Conservation (phyloP, 2,329 filamentous ascomycete genomes). For the Botryotinia convoluta region DNA sequence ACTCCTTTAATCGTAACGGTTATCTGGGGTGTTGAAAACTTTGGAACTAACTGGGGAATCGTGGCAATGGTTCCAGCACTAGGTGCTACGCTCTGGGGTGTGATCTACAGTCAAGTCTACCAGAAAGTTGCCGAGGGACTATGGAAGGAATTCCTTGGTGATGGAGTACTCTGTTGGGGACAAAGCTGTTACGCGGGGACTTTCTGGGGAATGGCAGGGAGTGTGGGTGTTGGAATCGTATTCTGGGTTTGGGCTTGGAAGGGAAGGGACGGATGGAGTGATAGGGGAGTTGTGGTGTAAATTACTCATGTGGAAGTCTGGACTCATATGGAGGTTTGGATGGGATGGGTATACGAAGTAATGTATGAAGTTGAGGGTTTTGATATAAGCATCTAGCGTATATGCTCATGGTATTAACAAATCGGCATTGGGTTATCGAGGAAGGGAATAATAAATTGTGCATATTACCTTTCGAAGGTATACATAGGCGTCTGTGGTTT, state of each 20-base stretch:
- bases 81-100: conserved; percentile 85
- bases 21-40: conserved; percentile 98
- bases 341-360: background rate
- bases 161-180: conserved; percentile 73
- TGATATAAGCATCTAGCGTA: background rate
- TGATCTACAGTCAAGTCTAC: conserved; percentile 82
- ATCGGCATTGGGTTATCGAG: background rate
- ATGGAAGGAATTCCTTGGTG: conserved; percentile 40
- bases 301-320: background rate
- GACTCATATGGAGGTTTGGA: background rate
- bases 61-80: conserved; percentile 87
- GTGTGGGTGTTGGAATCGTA: conserved; percentile 72
- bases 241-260: conserved; percentile 77
- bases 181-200: conserved; percentile 74
- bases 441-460: background rate
- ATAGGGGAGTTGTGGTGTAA: conserved; percentile 68
- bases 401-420: background rate
- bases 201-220: conserved; percentile 83
- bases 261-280: conserved; percentile 71
- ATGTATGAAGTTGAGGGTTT: background rate
- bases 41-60: conserved; percentile 97
- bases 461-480: background rate
- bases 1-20: conserved; percentile 92
- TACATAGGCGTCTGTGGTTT: background rate
- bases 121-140: conserved; percentile 58